A percentile compares a stretch with the other conserved stretches of the same genome.
phyloP scores from a whole-genome alignment of 1,139 yeast genomes.

The Scheffersomyces cryptocercus region DNA sequence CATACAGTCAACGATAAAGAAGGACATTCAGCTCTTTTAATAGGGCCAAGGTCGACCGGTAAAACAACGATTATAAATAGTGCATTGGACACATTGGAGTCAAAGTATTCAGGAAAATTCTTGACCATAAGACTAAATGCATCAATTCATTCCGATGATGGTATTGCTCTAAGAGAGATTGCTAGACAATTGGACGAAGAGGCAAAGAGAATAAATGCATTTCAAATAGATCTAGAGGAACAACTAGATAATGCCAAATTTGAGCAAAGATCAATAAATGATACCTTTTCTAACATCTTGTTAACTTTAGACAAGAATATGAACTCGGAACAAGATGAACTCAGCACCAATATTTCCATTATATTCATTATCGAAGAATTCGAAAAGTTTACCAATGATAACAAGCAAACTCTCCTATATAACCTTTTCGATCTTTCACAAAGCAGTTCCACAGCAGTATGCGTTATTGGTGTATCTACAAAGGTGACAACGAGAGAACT shows the following conservation, averaged over 20 bases:
- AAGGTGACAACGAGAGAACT: conserved; percentile 75
- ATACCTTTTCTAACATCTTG: conserved; percentile 42
- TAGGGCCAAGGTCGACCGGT: conserved; percentile 83
- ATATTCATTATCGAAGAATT: conserved; percentile 83
- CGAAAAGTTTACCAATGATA: conserved; percentile 63
- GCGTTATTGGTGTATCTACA: conserved; percentile 80
- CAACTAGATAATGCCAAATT: conserved; percentile 18
- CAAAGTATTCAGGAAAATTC: conserved; percentile 46
- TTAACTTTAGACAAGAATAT: conserved; percentile 29
- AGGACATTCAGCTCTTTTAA: conserved; percentile 76
- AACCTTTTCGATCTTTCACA: conserved; percentile 86
- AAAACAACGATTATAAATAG: conserved; percentile 65
- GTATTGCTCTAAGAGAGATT: conserved; percentile 77
- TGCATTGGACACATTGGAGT: conserved; percentile 51
- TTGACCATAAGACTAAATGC: conserved; percentile 71
- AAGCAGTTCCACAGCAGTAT: conserved; percentile 71
- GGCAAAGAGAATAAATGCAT: conserved; percentile 19
- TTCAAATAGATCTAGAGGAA: conserved; percentile 3
- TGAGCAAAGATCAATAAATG: conserved; percentile 42
- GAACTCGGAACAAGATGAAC: conserved; percentile 9
- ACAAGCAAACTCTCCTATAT: conserved; percentile 80
- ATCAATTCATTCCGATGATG: conserved; percentile 71
- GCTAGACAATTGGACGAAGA: conserved; percentile 75
- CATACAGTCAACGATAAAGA: conserved; percentile 70
- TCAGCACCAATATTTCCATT: conserved; percentile 47